phyloP scores from a whole-genome alignment of 371 early-diverging fungal species.

The Sporodiniella umbellata region DNA sequence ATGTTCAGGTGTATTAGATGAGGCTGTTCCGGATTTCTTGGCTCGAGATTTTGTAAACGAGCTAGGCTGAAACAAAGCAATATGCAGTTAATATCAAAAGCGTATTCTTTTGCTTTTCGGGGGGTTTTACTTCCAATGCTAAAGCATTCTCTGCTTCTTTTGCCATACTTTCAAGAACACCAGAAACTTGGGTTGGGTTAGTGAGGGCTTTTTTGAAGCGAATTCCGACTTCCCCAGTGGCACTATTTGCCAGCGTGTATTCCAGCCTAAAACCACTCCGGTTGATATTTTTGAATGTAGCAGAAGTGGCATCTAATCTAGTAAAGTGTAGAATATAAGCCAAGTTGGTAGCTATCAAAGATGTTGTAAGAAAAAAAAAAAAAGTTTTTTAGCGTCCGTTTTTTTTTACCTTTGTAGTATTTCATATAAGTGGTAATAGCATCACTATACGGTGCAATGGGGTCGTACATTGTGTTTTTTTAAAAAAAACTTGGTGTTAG shows the following conservation, averaged over 20 bases:
- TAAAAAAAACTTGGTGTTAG: no score
- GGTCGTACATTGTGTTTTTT: constrained; percentile 35
- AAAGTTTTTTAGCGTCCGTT: no score
- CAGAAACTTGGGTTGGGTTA: constrained; percentile 38
- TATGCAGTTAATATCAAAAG: neutral
- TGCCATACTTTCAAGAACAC: constrained; percentile 44
- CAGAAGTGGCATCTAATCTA: constrained; percentile 30
- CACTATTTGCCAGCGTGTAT: constrained; percentile 21
- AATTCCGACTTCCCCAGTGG: constrained; percentile 19
- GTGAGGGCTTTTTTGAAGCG: constrained; percentile 30
- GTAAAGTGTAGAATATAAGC: constrained; percentile 46
- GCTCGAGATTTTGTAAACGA: constrained; percentile 36
- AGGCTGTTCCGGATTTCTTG: constrained; percentile 35
- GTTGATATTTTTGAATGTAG: constrained; percentile 37
- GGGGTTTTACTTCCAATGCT: constrained; percentile 24
- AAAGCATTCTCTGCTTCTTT: constrained; percentile 44
- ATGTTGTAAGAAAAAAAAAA: neutral
- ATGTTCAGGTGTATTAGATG: constrained; percentile 27
- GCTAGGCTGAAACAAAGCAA: constrained; percentile 27
- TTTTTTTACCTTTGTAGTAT: constrained; percentile 37
- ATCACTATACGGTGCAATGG: constrained; percentile 41
- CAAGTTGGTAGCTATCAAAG: constrained; percentile 29
- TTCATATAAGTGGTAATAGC: constrained; percentile 48
- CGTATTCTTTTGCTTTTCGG: no score
- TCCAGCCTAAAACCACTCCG: constrained; percentile 25